Evolutionary conservation across 2,329 filamentous ascomycete genomes (phyloP).

Genomic region (Aspergillus bombycis): DNA sequence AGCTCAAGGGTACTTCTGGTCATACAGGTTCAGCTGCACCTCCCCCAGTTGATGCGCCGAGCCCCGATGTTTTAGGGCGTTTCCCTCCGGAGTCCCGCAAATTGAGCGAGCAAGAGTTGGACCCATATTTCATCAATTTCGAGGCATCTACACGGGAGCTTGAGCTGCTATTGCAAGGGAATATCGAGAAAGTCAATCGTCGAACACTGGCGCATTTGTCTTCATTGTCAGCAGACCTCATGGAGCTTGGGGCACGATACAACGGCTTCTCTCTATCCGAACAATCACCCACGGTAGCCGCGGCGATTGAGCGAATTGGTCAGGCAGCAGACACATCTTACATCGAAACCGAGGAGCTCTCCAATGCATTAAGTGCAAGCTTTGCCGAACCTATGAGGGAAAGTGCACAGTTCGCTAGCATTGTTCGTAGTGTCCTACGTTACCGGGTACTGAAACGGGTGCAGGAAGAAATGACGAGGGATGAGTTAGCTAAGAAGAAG

Average conservation of each 20-base stretch:
- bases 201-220: constrained; percentile 84
- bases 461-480: constrained; percentile 95
- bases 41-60: constrained; percentile 58
- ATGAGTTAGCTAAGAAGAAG: constrained; percentile 88
- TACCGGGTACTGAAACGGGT: constrained; percentile 93
- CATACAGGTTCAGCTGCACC: constrained; percentile 32
- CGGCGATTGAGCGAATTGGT: constrained; percentile 90
- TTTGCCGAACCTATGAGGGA: constrained; percentile 98
- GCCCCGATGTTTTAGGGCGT: constrained; percentile 69
- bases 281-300: constrained; percentile 81
- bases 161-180: constrained; percentile 83
- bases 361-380: constrained; percentile 81
- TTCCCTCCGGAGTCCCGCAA: constrained; percentile 80
- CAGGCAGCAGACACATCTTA: constrained; percentile 96
- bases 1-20: constrained; percentile 64
- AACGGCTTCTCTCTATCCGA: constrained; percentile 97
- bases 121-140: constrained; percentile 94
- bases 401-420: constrained; percentile 93
- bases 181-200: constrained; percentile 95
- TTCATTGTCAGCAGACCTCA: constrained; percentile 80
- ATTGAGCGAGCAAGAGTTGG: constrained; percentile 84
- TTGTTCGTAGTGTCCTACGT: constrained; percentile 83
- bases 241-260: constrained; percentile 91
- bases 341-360: constrained; percentile 90
- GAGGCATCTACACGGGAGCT: constrained; percentile 90